These are phyloP conservation scores for Lactifluus hygrophoroides DNA, from an alignment of 768 basidiomycete species.

Conservation along the genomic window DNA sequence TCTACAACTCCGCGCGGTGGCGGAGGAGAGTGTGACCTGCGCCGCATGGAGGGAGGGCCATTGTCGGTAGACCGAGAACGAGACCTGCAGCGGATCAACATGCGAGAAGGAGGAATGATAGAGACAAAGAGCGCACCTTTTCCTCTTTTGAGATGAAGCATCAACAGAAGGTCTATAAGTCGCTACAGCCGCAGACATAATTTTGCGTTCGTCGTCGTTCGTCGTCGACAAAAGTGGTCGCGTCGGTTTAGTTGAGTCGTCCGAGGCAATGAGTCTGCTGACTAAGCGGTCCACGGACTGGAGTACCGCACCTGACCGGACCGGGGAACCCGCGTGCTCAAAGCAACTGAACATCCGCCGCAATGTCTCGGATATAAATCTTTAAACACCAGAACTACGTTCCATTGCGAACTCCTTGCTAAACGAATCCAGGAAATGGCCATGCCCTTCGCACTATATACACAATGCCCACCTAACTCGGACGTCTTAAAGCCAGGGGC, in stretches of 20 bases:
- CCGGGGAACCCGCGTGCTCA: no score
- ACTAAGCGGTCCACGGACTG: background rate
- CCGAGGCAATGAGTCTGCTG: background rate
- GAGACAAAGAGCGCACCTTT: conserved; percentile 3
- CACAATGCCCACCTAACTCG: no score
- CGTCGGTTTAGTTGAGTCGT: background rate
- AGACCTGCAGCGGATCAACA: conserved; percentile 23
- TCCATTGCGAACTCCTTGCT: no score
- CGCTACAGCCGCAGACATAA: conserved; percentile 8
- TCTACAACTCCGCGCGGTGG: conserved; percentile 27
- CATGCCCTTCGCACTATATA: no score
- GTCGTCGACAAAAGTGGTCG: background rate
- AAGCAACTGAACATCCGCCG: no score
- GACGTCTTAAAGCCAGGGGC: no score
- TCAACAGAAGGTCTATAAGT: background rate
- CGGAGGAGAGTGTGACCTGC: conserved; percentile 35
- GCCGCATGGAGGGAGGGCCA: conserved; percentile 35
- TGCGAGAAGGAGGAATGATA: background rate
- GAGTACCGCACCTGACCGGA: no score
- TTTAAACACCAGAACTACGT: no score
- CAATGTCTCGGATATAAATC: no score
- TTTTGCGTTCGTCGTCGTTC: background rate
- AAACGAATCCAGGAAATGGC: no score
- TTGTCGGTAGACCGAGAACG: conserved; percentile 28
- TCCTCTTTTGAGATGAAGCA: conserved; percentile 12